Conservation (phyloP, 148 eudicot species). For the Polygonum aviculare region DNA sequence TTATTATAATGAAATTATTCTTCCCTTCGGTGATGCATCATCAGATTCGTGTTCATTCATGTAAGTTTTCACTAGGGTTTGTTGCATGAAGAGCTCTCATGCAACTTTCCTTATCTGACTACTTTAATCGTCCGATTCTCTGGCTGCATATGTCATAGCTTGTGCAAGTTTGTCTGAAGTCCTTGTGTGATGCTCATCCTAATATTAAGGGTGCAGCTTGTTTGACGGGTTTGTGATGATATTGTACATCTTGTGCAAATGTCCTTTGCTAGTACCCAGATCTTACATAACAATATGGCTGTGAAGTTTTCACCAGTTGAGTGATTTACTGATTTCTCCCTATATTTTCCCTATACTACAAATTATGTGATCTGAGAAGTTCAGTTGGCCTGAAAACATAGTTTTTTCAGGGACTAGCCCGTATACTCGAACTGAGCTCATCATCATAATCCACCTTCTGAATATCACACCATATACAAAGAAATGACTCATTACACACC, state of each 20-base stretch:
- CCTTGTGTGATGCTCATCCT: background rate
- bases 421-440: too few species aligned
- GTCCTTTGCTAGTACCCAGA: background rate
- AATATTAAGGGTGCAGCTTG: background rate
- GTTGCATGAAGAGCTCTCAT: background rate
- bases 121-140: conserved; percentile 13
- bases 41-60: background rate
- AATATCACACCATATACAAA: background rate
- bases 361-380: too few species aligned
- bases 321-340: background rate
- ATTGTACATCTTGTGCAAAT: background rate
- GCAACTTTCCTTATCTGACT: background rate
- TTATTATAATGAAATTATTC: background rate
- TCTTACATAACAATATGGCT: background rate
- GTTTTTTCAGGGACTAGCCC: too few species aligned
- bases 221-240: background rate
- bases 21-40: background rate
- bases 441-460: too few species aligned
- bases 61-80: background rate
- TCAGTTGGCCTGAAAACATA: too few species aligned
- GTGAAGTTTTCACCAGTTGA: background rate
- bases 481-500: background rate
- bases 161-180: background rate
- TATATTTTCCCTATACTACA: too few species aligned
- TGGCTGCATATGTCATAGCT: background rate